phyloP scores from a whole-genome alignment of 2,329 filamentous ascomycete species.

The Talaromyces sp. region DNA sequence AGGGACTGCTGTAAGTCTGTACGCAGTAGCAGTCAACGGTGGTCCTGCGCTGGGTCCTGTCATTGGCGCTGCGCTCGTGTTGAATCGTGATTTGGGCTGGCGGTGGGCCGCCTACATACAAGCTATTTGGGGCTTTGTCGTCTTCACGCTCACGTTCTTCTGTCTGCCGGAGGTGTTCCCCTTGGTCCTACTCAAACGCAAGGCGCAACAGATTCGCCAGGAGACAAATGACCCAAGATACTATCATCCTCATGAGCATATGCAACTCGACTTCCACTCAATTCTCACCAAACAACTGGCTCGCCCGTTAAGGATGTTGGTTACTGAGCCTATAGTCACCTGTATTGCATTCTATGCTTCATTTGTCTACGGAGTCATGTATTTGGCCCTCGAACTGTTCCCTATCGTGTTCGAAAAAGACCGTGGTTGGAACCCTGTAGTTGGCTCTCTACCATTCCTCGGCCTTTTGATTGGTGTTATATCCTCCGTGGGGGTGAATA shows the following conservation, averaged over 20 bases:
- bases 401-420: conserved; percentile 35
- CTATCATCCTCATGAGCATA: conserved; percentile 45
- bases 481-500: conserved; percentile 39
- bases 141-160: conserved; percentile 47
- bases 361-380: conserved; percentile 34
- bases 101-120: conserved; percentile 60
- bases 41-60: conserved; percentile 50
- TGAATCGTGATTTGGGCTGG: conserved; percentile 43
- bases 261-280: conserved; percentile 32
- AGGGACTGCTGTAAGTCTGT: conserved; percentile 8
- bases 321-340: conserved; percentile 49
- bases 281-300: conserved; percentile 43
- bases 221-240: conserved; percentile 50
- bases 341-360: conserved; percentile 41
- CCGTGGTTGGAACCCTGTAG: conserved; percentile 41
- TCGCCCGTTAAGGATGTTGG: conserved; percentile 45
- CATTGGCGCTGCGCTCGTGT: conserved; percentile 51
- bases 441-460: conserved; percentile 46
- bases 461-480: conserved; percentile 43
- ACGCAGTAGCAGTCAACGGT: conserved; percentile 12
- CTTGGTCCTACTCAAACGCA: conserved; percentile 49
- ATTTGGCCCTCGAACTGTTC: conserved; percentile 30
- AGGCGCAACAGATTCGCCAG: conserved; percentile 50
- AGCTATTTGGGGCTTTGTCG: conserved; percentile 48
- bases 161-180: conserved; percentile 53